Base-by-base conservation (phyloP, 768 basidiomycete species). In the Austroboletus festivus region DNA sequence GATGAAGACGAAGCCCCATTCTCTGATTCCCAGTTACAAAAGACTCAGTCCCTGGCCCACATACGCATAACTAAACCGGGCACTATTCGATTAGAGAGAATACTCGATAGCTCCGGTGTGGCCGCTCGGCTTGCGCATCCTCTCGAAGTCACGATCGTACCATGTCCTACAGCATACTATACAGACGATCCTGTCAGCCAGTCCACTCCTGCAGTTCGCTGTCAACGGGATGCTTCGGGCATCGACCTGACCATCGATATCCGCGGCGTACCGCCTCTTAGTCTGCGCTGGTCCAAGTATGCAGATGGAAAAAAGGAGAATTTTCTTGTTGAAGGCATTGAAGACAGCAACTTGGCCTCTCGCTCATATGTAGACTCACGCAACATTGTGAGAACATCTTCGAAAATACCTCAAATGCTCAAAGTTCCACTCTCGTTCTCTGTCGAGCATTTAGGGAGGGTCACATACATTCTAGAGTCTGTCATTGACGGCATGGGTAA, bases 401-500 rank as follows among this genome's bases (percentile, higher is more conserved):
- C 60, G 46, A 61, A 60, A 38, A 61, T 65, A 4, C 77, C 85
- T 6, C 81, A 85, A 53, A 71, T 78, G 26, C 70, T 91, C 24
- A 75, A 74, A 44, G 78, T 92, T 22, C 90, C 90, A 18, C 71
- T 92, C 47, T 77, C 78, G 1, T 71, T 89, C 8, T 71, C 84
- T 4, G 70, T 88, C 48, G 78, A 81, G 50, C 65, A 76, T 6
- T 73, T 83, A 9, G 90, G 89, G 3, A 78, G 75, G 33, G 83
- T 90, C 62, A 68, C 80, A 3, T 92, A 89, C 59, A 76, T 80
- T 11, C 73, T 96, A 21, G 87, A 94, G 58, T 83, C 85, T 56
- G 79, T 97, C 21, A 78, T 79, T n/a, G 94, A 96, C 59, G 80
- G 83, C 13, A 71, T 86, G 44, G 91, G 90, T 15, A 96, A 97